Evolutionary conservation across 345 rosid species (phyloP).

Genomic region (Laguncularia racemosa): DNA sequence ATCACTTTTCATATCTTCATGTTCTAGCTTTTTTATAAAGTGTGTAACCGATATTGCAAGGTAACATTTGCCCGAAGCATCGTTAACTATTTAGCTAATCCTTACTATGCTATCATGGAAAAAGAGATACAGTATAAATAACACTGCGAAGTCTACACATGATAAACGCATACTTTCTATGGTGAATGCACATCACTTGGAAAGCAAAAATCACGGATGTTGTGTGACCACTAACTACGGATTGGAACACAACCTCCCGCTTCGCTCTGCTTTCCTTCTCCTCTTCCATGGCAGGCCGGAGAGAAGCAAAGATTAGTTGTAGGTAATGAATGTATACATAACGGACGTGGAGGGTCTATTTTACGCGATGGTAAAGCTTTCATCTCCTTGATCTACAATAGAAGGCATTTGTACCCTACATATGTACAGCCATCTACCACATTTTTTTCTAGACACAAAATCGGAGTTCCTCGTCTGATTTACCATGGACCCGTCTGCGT

Average conservation of each 20-base stretch:
- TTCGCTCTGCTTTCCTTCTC: conserved; percentile 6
- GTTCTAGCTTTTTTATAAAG: too few relatives aligned
- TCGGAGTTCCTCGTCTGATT: conserved; percentile 11
- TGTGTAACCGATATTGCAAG: too few relatives aligned
- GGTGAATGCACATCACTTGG: too few relatives aligned
- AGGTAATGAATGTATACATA: background rate
- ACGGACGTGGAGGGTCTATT: background rate
- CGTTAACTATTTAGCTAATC: too few relatives aligned
- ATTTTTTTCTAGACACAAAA: conserved; percentile 13
- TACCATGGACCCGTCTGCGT: conserved; percentile 93
- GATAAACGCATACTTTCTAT: too few relatives aligned
- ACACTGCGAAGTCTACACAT: too few relatives aligned
- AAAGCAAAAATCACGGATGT: too few relatives aligned
- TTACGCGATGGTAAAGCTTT: background rate
- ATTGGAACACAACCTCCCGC: background rate
- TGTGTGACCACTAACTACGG: too few relatives aligned
- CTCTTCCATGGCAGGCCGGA: conserved; percentile 1
- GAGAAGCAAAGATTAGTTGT: conserved; percentile 4
- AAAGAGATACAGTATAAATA: too few relatives aligned
- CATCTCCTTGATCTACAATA: conserved; percentile 15
- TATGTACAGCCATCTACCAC: conserved; percentile 39
- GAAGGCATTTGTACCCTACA: conserved; percentile 12
- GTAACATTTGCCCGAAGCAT: too few relatives aligned
- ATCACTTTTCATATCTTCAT: too few relatives aligned
- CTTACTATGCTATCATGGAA: too few relatives aligned